These are phyloP conservation scores for Artemisia tridentata DNA, from an alignment of 129 eudicot species.

Conservation along the genomic window DNA sequence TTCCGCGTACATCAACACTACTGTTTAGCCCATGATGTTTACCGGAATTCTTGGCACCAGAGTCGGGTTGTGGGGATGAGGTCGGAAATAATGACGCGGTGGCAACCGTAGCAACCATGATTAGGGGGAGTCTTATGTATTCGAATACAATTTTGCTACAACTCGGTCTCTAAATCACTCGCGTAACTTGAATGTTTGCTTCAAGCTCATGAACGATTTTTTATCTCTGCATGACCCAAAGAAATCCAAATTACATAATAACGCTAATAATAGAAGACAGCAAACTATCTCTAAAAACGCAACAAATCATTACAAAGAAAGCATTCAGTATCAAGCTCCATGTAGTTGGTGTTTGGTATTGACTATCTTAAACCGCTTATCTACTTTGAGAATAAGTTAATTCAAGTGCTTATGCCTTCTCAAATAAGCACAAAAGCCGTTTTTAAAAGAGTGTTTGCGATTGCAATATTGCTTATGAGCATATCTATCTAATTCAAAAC, in stretches of 20 bases:
- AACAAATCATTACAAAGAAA: too few relatives aligned
- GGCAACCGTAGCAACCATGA: conserved; percentile 82
- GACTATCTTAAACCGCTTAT: too few relatives aligned
- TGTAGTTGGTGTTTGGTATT: too few relatives aligned
- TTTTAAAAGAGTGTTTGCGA: too few relatives aligned
- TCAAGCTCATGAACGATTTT: conserved; percentile 14
- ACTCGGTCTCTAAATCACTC: not conserved
- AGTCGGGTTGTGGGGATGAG: conserved; percentile 56
- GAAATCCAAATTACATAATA: not conserved
- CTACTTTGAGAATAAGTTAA: too few relatives aligned
- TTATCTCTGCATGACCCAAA: conserved; percentile 35
- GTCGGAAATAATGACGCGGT: conserved; percentile 59
- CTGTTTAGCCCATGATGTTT: conserved; percentile 38
- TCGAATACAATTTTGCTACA: not conserved
- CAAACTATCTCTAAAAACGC: not conserved
- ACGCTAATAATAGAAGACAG: too few relatives aligned
- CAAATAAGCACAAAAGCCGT: too few relatives aligned
- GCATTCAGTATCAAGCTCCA: too few relatives aligned
- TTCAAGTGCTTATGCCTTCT: too few relatives aligned
- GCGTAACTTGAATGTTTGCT: conserved; percentile 1
- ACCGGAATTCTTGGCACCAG: conserved; percentile 53
- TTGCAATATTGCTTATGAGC: too few relatives aligned
- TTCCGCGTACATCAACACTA: conserved; percentile 55
- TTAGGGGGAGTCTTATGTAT: not conserved
- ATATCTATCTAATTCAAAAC: too few relatives aligned